Conservation (phyloP, 345 rosid genomes). For the Garcia nutans region DNA sequence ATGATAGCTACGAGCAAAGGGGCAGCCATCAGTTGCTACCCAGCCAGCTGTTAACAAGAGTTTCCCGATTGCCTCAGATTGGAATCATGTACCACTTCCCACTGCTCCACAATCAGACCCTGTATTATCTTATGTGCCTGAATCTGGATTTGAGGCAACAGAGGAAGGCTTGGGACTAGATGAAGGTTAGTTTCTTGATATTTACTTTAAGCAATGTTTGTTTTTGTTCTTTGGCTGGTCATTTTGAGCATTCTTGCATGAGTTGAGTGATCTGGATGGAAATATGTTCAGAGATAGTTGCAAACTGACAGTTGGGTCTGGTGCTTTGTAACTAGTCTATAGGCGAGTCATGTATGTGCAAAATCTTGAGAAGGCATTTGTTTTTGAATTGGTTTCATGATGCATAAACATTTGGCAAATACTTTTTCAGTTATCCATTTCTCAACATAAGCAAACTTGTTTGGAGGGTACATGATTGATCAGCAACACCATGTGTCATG, state of each 20-base stretch:
- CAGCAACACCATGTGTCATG: background rate
- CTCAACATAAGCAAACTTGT: background rate
- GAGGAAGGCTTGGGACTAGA: conserved; percentile 43
- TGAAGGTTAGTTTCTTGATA: conserved; percentile 49
- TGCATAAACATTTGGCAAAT: background rate
- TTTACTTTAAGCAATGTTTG: background rate
- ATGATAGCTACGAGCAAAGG: conserved; percentile 65
- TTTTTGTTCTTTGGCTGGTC: conserved; percentile 11
- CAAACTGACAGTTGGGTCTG: background rate
- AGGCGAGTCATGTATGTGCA: background rate
- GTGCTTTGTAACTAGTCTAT: background rate
- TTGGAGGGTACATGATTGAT: background rate
- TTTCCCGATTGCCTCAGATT: conserved; percentile 55
- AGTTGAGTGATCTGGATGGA: background rate
- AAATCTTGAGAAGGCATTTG: background rate
- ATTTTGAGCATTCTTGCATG: background rate
- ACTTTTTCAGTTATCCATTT: background rate
- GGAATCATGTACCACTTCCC: conserved; percentile 48
- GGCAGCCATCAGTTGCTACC: conserved; percentile 47
- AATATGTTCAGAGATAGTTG: background rate
- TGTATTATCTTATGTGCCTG: conserved; percentile 43
- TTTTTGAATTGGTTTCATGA: background rate
- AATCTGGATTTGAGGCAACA: conserved; percentile 25
- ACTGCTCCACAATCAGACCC: conserved; percentile 54
- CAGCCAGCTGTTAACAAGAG: conserved; percentile 49